phyloP scores from a whole-genome alignment of 106 monocot species.

The Gastrodia elata region DNA sequence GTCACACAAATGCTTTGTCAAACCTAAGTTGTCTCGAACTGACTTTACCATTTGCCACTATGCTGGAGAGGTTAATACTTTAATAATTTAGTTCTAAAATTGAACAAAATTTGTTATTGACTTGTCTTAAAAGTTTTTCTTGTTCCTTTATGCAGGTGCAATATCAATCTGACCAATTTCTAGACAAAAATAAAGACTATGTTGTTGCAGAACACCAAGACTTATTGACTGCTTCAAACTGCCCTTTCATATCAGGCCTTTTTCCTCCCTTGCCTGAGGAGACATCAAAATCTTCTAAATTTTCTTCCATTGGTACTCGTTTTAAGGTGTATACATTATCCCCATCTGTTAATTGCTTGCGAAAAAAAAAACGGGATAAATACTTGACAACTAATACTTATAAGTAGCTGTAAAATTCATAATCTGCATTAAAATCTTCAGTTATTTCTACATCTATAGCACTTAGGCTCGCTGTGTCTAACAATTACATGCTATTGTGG shows the following conservation, averaged over 20 bases:
- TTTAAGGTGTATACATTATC: constrained; percentile 56
- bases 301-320: constrained; percentile 94
- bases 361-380: no score
- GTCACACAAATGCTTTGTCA: constrained; percentile 72
- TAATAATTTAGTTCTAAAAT: background rate
- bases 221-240: constrained; percentile 72
- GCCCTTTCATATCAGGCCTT: constrained; percentile 75
- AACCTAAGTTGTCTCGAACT: constrained; percentile 90
- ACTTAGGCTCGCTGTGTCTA: background rate
- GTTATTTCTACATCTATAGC: no score
- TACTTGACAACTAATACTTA: no score
- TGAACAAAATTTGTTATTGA: background rate
- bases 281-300: constrained; percentile 79
- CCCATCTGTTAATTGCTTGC: background rate
- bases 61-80: constrained; percentile 78
- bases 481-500: constrained; percentile 8
- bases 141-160: constrained; percentile 41
- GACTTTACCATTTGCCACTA: constrained; percentile 92
- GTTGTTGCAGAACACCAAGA: constrained; percentile 96
- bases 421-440: no score
- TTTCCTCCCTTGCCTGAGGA: constrained; percentile 76
- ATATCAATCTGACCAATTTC: constrained; percentile 92
- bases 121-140: background rate
- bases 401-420: no score
- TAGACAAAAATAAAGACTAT: constrained; percentile 99